Evolutionary conservation across 257 asterid species (phyloP).

Genomic region (Solanum tarapatanum): DNA sequence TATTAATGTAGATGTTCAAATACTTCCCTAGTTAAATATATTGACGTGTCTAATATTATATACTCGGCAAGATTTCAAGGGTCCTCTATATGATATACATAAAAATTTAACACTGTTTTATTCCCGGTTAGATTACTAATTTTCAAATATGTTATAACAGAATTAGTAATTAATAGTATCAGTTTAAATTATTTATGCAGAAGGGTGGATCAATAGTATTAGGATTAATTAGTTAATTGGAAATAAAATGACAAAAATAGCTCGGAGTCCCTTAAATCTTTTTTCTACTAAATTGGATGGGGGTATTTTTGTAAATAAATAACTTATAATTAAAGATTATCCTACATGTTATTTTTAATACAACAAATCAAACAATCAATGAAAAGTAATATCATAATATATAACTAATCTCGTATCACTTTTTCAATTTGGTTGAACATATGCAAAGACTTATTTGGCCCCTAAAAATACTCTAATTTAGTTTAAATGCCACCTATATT

Average conservation of each 20-base stretch:
- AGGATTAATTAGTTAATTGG: background rate
- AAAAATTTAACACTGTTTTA: background rate
- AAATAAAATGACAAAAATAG: background rate
- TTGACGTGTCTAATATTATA: background rate
- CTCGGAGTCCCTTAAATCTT: background rate
- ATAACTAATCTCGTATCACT: background rate
- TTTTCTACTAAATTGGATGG: background rate
- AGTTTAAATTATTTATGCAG: background rate
- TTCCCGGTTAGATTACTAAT: background rate
- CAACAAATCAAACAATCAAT: background rate
- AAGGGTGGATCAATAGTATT: background rate
- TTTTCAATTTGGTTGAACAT: background rate
- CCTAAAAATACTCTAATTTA: background rate
- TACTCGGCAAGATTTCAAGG: background rate
- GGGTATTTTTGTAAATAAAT: background rate
- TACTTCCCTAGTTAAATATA: background rate
- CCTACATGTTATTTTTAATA: background rate
- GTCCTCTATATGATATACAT: background rate
- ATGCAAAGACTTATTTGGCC: background rate
- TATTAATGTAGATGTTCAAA: background rate
- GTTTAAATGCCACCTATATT: background rate
- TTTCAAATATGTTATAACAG: background rate
- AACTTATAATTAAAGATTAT: background rate
- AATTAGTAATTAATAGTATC: background rate
- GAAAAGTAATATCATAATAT: background rate